Base-by-base conservation (phyloP, 2,329 filamentous ascomycete genomes). In the Zasmidium cellare region DNA sequence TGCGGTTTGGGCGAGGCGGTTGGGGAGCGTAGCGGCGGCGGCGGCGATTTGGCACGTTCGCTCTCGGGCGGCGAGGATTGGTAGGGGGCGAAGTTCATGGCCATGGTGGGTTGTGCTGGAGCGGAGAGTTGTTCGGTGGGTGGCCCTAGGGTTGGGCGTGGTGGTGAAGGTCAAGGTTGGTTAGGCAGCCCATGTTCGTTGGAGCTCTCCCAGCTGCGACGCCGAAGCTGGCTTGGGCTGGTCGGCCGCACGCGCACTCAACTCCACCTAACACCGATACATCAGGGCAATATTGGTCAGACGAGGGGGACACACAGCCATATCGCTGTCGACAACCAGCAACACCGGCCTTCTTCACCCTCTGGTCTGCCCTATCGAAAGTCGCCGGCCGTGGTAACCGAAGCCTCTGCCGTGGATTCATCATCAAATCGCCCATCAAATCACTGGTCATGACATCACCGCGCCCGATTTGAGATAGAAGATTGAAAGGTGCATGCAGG, bases 51-150 rank as follows among this genome's bases (percentile, higher is more conserved):
- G 53, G 89, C 86, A 69, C 93, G 90, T 66, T 87, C 85, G 67
- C 88, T 83, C 78, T 97, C 92, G 9, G 94, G 94, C 16, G 89
- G 89, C 50, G 89, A 89, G 75, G 93, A 93, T 80, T 97, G 94
- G 78, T 97, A 99, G 38, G 94, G 94, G 47, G 94, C 94, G 74
- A 97, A 99, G 79, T 97, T 90, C 90, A 94, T 94, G 56, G 68
- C 78, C 64, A 69, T 70, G 46, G 38, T 64, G 25, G 16, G 35
- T 14, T 5, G 35, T 9, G 35, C 11, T 3, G n/a, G 11, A 3
- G 16, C 35, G 35, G 35, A 41, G 35, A 41, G 35, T 41, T 41
- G 35, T 41, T 9, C 25, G 16, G 35, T 9, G 12, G 3, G 35
- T 5, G 7, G 35, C 35, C 35, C 35, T 19, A 41, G 24, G 46